Evolutionary conservation across 768 basidiomycete genomes (phyloP), one percentile per base, ranked within the genome.

Genomic region (Kondoa subrosea): DNA sequence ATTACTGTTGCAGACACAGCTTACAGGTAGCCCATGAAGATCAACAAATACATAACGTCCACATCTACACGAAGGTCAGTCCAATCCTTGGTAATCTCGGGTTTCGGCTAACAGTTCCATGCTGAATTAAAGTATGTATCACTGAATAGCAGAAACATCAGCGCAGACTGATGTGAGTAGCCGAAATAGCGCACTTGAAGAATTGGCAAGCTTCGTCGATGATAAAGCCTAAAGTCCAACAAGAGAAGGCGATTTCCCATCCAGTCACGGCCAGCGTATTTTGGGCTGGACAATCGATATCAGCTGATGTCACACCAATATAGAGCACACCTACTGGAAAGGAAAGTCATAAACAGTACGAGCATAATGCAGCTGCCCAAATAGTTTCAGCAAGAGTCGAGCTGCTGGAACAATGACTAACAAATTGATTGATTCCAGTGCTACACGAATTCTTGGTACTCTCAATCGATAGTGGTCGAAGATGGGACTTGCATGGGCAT

Each of bases 401-500:
- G 27, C 56, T 21, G 64, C 12, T 26, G 29, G 63, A 17, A 17
- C 14, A 12, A 12, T 25, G 63, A 27, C 30, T 25, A 4, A 64
- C 63, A 70, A 69, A 60, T 69, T 65, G 27, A 56, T 33, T 65
- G 69, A 69, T 58, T 75, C 73, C 56, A 73, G 40, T 0, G 70
- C 65, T 17, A 64, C 67, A 16, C 74, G 70, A 15, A 75, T 71
- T 3, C 60, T 32, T 0, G 74, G 74, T 0, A 75, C 74, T n/a
- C 71, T 61, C 0, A 75, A 65, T 2, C 70, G 71, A 40, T 73
- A 70, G 60, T 75, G 73, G 61, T 75, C 74, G 27, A 75, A 68
- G 29, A 79, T 70, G 25, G 69, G 69, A 15, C 69, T 58, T 33
- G 60, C 12, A 64, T 57, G 8, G 50, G 25, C 3, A 75, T 89